Percentiles rank a stretch among this genome's conserved stretches.
Evolutionary conservation across 129 eudicot genomes (phyloP).

Genomic region (Dittrichia graveolens): DNA sequence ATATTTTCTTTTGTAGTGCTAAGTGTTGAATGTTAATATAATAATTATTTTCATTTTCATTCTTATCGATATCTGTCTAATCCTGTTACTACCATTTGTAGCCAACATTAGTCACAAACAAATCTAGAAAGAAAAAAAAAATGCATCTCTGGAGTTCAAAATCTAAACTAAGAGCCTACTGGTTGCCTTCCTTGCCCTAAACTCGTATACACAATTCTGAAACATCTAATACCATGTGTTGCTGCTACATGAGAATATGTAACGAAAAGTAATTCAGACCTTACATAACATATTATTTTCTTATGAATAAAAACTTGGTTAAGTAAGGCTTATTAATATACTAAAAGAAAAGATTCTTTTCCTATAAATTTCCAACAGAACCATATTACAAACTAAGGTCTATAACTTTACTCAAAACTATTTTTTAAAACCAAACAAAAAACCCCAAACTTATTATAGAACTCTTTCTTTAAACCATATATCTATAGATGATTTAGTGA

Average conservation of each 20-base stretch:
- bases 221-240: not conserved
- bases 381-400: constrained; percentile 38
- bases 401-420: constrained; percentile 29
- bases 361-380: constrained; percentile 29
- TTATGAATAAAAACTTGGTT: not conserved
- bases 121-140: no score
- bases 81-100: no score
- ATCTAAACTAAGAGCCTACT: no score
- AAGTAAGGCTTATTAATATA: constrained; percentile 22
- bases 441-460: constrained; percentile 34
- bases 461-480: constrained; percentile 37
- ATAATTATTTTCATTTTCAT: no score
- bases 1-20: no score
- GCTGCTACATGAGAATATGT: not conserved
- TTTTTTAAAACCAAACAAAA: constrained; percentile 4
- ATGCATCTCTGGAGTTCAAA: no score
- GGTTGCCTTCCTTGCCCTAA: no score
- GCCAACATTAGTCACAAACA: no score
- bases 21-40: no score
- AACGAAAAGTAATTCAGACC: not conserved
- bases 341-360: constrained; percentile 14
- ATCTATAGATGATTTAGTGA: constrained; percentile 28
- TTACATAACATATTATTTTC: no score
- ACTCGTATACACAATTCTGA: not conserved
- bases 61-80: no score